Conservation (phyloP, 228 moss, liverwort and hornwort species). For the Sphagnum fallax region DNA sequence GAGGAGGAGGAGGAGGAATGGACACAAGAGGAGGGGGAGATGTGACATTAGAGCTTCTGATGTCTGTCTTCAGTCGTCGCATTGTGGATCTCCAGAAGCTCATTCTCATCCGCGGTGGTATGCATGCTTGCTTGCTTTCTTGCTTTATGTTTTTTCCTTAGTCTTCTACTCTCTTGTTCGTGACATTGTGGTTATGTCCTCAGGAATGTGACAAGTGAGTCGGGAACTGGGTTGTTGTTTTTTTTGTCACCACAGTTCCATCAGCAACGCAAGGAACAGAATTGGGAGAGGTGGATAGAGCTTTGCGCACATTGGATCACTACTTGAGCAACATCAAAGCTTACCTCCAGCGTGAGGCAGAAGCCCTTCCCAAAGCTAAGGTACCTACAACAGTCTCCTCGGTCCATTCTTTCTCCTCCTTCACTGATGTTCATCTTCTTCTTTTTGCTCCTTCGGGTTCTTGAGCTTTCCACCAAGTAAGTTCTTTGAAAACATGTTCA, state of each 20-base stretch:
- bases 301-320: constrained; percentile 40
- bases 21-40: constrained; percentile 11
- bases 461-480: no score
- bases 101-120: constrained; percentile 29
- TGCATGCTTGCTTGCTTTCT: background rate
- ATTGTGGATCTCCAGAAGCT: constrained; percentile 26
- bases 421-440: no score
- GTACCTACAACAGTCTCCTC: constrained; percentile 4
- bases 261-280: constrained; percentile 25
- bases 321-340: constrained; percentile 35
- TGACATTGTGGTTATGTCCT: background rate
- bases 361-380: constrained; percentile 41
- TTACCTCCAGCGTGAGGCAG: constrained; percentile 35
- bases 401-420: no score
- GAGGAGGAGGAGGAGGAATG: constrained; percentile 1
- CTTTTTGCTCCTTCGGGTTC: no score
- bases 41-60: constrained; percentile 21
- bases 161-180: no score
- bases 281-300: constrained; percentile 33
- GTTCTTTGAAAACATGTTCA: no score
- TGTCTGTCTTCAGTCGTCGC: constrained; percentile 36
- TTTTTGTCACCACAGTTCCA: constrained; percentile 1
- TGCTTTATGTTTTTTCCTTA: no score
- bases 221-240: no score
- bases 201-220: constrained; percentile 1